These are phyloP conservation scores for Edaphochlamys debaryana DNA, from an alignment of 139 green algal genomes.

Conservation along the genomic window DNA sequence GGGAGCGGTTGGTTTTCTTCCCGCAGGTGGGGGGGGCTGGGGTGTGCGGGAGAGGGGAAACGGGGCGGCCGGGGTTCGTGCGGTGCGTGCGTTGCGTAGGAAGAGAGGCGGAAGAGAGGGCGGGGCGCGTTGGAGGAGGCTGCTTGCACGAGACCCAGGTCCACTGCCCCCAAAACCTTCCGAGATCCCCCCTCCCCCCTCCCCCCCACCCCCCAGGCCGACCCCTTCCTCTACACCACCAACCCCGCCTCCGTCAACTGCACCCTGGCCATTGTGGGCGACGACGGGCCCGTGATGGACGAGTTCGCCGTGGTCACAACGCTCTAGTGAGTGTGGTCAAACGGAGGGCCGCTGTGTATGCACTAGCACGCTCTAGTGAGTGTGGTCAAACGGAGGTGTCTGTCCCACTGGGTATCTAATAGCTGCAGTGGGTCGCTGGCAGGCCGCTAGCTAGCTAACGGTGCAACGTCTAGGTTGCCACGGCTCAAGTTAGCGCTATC, in stretches of 20 bases:
- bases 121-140: no score
- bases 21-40: constrained; percentile 1
- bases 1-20: constrained; percentile 25
- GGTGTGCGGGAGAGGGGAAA: background rate
- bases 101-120: no score
- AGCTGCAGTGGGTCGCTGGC: no score
- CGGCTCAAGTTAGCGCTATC: no score
- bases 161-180: background rate
- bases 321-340: background rate
- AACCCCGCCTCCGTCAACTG: background rate
- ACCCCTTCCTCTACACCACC: constrained; percentile 18
- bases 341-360: no score
- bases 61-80: no score
- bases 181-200: background rate
- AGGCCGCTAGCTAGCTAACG: no score
- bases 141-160: background rate
- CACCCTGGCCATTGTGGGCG: constrained; percentile 21
- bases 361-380: no score
- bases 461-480: no score
- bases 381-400: no score
- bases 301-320: constrained; percentile 18
- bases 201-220: background rate
- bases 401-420: no score
- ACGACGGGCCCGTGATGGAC: background rate
- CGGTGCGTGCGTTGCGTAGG: no score